Percentiles rank a stretch among this genome's conserved stretches.
These are phyloP conservation scores for Aspergillus cristatus DNA, from an alignment of 495 filamentous ascomycete genomes.

Conservation along the genomic window DNA sequence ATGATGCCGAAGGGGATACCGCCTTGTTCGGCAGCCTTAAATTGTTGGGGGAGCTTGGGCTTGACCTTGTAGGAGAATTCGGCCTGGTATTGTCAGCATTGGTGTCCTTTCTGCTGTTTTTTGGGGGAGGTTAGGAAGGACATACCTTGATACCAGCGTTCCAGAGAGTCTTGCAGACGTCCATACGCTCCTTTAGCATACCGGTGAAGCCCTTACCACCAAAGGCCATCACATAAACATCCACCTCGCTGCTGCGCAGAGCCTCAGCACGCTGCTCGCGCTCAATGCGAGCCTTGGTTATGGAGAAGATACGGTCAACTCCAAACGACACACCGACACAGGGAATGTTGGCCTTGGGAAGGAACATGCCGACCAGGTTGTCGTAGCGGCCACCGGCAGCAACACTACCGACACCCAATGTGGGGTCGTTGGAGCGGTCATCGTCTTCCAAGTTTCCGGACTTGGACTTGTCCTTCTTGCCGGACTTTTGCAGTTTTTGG, in stretches of 20 bases:
- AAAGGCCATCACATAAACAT: slow-evolving; percentile 88
- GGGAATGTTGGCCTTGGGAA: slow-evolving; percentile 71
- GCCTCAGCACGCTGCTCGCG: slow-evolving; percentile 40
- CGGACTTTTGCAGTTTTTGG: slow-evolving; percentile 40
- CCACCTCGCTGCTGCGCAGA: slow-evolving; percentile 63
- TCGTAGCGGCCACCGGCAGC: slow-evolving; percentile 91
- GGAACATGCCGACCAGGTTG: slow-evolving; percentile 89
- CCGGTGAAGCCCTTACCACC: slow-evolving; percentile 82
- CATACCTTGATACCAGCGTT: slow-evolving; percentile 66
- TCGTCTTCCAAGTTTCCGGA: slow-evolving; percentile 50
- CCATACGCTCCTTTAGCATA: slow-evolving; percentile 71
- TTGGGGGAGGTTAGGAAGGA: not conserved
- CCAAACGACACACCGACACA: slow-evolving; percentile 94
- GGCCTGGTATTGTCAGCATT: slow-evolving; percentile 35
- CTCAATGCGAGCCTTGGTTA: slow-evolving; percentile 69
- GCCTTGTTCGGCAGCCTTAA: slow-evolving; percentile 66
- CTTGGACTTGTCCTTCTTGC: slow-evolving; percentile 52
- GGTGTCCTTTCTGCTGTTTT: not conserved
- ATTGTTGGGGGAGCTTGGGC: slow-evolving; percentile 68
- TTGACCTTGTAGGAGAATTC: slow-evolving; percentile 75
- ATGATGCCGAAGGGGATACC: slow-evolving; percentile 68
- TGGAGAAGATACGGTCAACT: slow-evolving; percentile 89
- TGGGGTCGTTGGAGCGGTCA: slow-evolving; percentile 74
- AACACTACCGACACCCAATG: slow-evolving; percentile 74
- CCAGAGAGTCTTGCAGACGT: slow-evolving; percentile 64